Evolutionary conservation across 345 rosid genomes (phyloP), one percentile per base, ranked within the genome.

Genomic region (Gossypium longicalyx): DNA sequence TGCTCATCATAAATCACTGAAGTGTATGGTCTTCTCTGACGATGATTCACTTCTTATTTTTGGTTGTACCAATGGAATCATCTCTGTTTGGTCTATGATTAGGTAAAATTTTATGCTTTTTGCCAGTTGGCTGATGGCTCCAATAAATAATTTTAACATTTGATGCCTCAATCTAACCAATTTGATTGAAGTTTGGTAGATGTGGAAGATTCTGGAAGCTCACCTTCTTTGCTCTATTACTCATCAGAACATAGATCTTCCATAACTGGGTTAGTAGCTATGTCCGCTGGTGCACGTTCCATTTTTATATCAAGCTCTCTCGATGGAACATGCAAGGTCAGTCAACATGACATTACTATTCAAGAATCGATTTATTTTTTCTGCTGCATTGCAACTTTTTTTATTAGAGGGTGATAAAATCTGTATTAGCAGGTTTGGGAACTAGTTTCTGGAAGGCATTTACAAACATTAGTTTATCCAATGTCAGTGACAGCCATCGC

Each of bases 271-370:
- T 61, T 87, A 41, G 45, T 81, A 77, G 74, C 84, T 34, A 47
- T 59, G 41, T 75, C 84, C 41, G 67, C 77, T 12, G 62, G 63
- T 68, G 51, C 81, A 67, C 56, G 64, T 60, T 81, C 83, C 20
- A 73, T 54, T 66, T 75, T 83, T 20, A n/a, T 87, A 68, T 83
- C 90, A 67, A 80, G 84, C 75, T 87, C 90, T n/a, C 83, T 87
- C 19, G 90, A 87, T 71, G 80, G 80, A 53, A 78, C 87, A 25
- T 82, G 83, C 83, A 85, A 85, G 88, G 90, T 87, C 22, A n/a
- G 48, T 72, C 20, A n/a, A 16, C n/a, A 70, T 20, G 51, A 58
- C 53, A 53, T 67, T 51, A 7, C 19, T 22, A 47, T 53, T 62
- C 44, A 13, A 52, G 34, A 6, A 48, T 10, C 11, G 1, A 5